These are phyloP conservation scores for Tagetes patula DNA, from an alignment of 129 eudicot genomes.

Conservation along the genomic window DNA sequence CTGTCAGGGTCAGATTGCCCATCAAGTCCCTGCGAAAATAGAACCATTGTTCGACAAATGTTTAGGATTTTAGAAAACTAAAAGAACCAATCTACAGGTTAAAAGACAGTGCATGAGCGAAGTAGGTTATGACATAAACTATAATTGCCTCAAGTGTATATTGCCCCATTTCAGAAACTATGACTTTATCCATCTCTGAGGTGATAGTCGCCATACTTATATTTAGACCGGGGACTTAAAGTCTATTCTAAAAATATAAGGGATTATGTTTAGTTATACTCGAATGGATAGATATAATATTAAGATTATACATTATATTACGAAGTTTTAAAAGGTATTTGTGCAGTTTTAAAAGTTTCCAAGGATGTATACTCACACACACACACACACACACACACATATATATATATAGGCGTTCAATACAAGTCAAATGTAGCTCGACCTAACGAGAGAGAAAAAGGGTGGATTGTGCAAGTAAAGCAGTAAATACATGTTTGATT, in stretches of 20 bases:
- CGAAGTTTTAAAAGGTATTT: background rate
- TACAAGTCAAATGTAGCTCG: too few species aligned
- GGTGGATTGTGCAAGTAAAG: background rate
- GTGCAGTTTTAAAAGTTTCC: background rate
- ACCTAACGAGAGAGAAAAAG: background rate
- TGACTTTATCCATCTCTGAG: too few species aligned
- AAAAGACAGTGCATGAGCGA: background rate
- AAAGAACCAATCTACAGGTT: background rate
- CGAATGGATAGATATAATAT: background rate
- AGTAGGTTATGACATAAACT: too few species aligned
- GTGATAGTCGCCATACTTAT: too few species aligned
- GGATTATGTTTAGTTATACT: too few species aligned
- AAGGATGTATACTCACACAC: background rate
- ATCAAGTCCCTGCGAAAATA: conserved; percentile 67
- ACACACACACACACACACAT: too few species aligned
- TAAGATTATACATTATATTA: background rate
- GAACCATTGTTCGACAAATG: background rate
- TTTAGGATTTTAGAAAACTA: background rate
- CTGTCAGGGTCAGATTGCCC: conserved; percentile 79
- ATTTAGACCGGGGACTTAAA: too few species aligned
- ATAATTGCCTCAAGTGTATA: too few species aligned
- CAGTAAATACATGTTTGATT: background rate
- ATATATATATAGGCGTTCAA: too few species aligned
- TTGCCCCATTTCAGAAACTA: too few species aligned
- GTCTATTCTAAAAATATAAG: too few species aligned